Evolutionary conservation across 2,329 filamentous ascomycete species (phyloP).

Genomic region (Talaromyces piceae): DNA sequence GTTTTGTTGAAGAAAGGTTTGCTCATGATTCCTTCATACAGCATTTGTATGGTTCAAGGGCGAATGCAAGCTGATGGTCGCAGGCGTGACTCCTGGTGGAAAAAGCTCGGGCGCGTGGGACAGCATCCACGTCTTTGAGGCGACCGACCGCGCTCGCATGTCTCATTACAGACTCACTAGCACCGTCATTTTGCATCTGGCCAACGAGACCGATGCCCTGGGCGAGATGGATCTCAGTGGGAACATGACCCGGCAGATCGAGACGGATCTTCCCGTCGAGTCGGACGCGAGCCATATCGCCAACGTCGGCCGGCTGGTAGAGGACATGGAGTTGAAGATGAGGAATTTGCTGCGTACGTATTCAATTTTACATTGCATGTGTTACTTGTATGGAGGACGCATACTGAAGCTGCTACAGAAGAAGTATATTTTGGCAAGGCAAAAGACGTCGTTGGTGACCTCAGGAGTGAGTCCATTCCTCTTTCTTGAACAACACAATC

Average conservation of each 20-base stretch:
- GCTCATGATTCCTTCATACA: not conserved
- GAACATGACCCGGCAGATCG: conserved; percentile 96
- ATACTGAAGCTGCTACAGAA: conserved; percentile 40
- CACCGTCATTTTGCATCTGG: conserved; percentile 87
- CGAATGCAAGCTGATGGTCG: not conserved
- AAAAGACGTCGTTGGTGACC: conserved; percentile 93
- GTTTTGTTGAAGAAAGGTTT: conserved; percentile 89
- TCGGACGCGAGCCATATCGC: conserved; percentile 89
- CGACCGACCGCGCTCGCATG: conserved; percentile 80
- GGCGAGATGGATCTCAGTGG: conserved; percentile 88
- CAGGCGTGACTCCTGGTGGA: conserved; percentile 59
- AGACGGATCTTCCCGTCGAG: conserved; percentile 83
- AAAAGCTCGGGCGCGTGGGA: conserved; percentile 83
- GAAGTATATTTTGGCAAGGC: conserved; percentile 99
- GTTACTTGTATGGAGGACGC: not conserved
- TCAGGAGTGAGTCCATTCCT: conserved; percentile 58
- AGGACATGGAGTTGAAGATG: conserved; percentile 99
- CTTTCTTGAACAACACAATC: conserved; percentile 2
- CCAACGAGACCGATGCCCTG: conserved; percentile 58
- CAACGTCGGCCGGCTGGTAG: conserved; percentile 87
- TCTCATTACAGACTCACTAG: conserved; percentile 97
- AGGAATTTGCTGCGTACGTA: conserved; percentile 71
- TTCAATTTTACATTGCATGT: not conserved
- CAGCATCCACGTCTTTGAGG: conserved; percentile 97
- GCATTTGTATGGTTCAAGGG: not conserved